Percentiles rank a stretch among this genome's conserved stretches.
These are phyloP conservation scores for Ananas comosus DNA, from an alignment of 176 grass and related monocot species.

Conservation along the genomic window DNA sequence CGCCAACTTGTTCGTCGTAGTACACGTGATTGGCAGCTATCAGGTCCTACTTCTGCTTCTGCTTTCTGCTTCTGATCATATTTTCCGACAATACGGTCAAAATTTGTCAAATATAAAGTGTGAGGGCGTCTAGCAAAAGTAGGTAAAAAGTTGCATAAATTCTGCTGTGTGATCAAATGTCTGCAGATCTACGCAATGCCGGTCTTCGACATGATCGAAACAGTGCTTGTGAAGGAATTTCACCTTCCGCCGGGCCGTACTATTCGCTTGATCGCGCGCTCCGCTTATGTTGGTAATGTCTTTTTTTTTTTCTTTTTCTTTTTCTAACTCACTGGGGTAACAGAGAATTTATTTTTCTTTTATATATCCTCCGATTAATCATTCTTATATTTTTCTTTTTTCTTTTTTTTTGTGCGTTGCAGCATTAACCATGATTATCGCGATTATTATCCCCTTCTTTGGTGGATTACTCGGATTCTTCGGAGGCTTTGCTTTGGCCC, in stretches of 20 bases:
- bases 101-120: not conserved
- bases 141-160: too few relatives aligned
- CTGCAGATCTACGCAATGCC: constrained; percentile 36
- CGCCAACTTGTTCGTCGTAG: constrained; percentile 31
- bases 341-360: not conserved
- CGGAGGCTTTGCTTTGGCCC: constrained; percentile 73
- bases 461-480: constrained; percentile 74
- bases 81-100: not conserved
- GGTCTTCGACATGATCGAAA: constrained; percentile 45
- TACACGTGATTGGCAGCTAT: constrained; percentile 51
- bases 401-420: not conserved
- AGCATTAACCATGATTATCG: constrained; percentile 71
- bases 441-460: constrained; percentile 74
- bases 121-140: too few relatives aligned
- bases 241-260: not conserved
- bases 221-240: constrained; percentile 25
- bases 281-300: constrained; percentile 23
- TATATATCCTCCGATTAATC: not conserved
- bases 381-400: not conserved
- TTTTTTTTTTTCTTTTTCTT: too few relatives aligned
- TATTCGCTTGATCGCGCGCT: constrained; percentile 14
- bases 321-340: not conserved
- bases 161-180: not conserved
- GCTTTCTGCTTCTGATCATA: not conserved
- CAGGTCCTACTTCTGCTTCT: constrained; percentile 18